Evolutionary conservation across 495 filamentous ascomycete genomes (phyloP).

Genomic region (Hypoxylon fragiforme): DNA sequence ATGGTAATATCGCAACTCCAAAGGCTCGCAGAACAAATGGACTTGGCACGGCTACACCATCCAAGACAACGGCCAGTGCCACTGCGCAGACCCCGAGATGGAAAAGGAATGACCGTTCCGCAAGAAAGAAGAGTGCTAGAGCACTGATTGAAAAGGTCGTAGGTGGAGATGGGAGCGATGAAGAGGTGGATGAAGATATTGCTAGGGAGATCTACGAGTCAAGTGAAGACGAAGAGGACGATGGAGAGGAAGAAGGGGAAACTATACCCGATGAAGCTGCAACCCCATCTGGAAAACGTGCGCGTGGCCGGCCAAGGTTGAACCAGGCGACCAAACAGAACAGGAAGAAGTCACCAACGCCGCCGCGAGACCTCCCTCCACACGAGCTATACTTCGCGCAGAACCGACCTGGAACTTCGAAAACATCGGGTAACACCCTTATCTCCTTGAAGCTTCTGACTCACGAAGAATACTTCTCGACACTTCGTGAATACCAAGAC

Average conservation of each 20-base stretch:
- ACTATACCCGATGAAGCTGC: conserved; percentile 43
- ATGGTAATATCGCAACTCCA: conserved; percentile 37
- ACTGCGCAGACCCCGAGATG: conserved; percentile 55
- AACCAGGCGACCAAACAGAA: conserved; percentile 38
- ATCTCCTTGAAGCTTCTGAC: conserved; percentile 74
- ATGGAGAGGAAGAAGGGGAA: conserved; percentile 37
- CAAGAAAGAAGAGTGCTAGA: conserved; percentile 80
- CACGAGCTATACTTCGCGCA: conserved; percentile 94
- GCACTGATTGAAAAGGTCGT: conserved; percentile 68
- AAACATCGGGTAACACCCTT: conserved; percentile 86
- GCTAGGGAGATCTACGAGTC: conserved; percentile 70
- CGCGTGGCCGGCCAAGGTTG: conserved; percentile 42
- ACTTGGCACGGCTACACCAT: conserved; percentile 38
- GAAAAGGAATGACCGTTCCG: conserved; percentile 72
- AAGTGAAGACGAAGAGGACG: conserved; percentile 56
- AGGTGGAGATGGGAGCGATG: conserved; percentile 67
- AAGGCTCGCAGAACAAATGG: conserved; percentile 32
- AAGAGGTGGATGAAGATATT: conserved; percentile 72
- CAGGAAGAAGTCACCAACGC: conserved; percentile 75
- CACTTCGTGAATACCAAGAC: conserved; percentile 67
- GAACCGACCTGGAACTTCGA: conserved; percentile 75
- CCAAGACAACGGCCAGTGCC: conserved; percentile 32
- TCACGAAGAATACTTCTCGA: conserved; percentile 86
- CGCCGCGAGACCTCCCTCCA: conserved; percentile 75
- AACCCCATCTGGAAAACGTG: conserved; percentile 39